Base-by-base conservation (phyloP, 2,329 filamentous ascomycete genomes). In the Cucurbitaria berberidis region DNA sequence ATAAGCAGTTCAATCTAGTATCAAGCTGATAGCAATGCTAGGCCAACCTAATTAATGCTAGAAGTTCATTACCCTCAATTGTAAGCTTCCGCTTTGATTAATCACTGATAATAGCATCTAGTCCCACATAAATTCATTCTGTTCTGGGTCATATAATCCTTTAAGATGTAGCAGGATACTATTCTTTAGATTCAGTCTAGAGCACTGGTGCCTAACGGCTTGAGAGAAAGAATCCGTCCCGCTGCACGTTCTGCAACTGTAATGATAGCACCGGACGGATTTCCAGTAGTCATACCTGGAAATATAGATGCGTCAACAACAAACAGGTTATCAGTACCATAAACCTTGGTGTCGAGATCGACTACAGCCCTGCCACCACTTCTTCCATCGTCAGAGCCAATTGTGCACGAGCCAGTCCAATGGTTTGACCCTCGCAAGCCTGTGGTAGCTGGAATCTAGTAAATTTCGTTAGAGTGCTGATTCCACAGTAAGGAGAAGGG, bases 361-460 rank as follows among this genome's bases (percentile, higher is more conserved):
- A 82, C 74, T 2, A 81, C 79, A 0, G 79, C 73, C 18, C 70
- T 73, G 5, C 75, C 74, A 27, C 66, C 64, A 8, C 55, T 52
- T 16, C 76, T 68, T 19, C 66, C 64, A 42, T 71, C 72, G 48
- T 75, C 74, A 5, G 60, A 55, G 22, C 75, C 74, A 59, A 78
- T 76, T 46, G 85, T 87, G 53, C 80, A 80, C 0, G 83, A 86
- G 18, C 83, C 76, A 42, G 71, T 69, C 76, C 76, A 78, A 60
- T 78, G 76, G 58, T 77, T 78, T 10, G 74, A 74, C 9, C 66
- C 67, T 15, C 75, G 70, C 7, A 62, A 58, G 8, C 63, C 62
- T 9, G 68, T 60, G 1, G 70, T 60, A 0, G 62, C 57, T 8
- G 63, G 63, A n/a, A 64, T 57, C 64, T 65, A 18, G 30, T 27